Percentiles rank a stretch among this genome's conserved stretches.
Conservation (phyloP, 805 yeast species). For the Candida alai region DNA sequence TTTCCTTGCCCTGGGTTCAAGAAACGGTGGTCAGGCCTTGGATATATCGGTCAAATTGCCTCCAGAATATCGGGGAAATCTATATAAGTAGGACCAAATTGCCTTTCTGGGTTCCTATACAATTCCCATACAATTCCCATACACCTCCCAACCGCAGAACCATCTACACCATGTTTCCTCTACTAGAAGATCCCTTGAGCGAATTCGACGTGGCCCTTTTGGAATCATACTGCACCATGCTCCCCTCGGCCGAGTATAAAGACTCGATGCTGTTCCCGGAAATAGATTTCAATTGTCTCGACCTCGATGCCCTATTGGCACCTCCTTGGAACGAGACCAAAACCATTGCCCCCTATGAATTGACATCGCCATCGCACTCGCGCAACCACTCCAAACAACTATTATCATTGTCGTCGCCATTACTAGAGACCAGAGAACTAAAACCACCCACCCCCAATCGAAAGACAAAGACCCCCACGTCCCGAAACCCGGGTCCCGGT, state of each 20-base stretch:
- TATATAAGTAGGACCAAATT: too few species aligned
- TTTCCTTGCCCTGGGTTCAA: too few species aligned
- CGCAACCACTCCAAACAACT: slow-evolving; percentile 7
- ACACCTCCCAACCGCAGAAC: too few species aligned
- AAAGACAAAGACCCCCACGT: slow-evolving; percentile 6
- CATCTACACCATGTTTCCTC: slow-evolving; percentile 12
- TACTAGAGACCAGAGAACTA: slow-evolving; percentile 13
- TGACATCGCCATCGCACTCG: slow-evolving; percentile 2
- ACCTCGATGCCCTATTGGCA: background rate
- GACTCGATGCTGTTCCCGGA: slow-evolving; percentile 1
- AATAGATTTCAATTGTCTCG: slow-evolving; percentile 13
- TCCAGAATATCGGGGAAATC: too few species aligned
- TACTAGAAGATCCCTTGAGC: slow-evolving; percentile 21
- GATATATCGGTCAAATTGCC: too few species aligned
- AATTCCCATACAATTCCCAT: too few species aligned
- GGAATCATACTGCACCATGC: slow-evolving; percentile 9
- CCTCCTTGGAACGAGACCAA: slow-evolving; percentile 1
- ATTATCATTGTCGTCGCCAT: slow-evolving; percentile 23
- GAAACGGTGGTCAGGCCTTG: too few species aligned
- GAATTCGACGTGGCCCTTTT: slow-evolving; percentile 21
- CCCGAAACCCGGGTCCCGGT: slow-evolving; percentile 6
- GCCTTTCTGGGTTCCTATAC: too few species aligned
- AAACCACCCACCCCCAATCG: background rate
- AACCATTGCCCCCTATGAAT: slow-evolving; percentile 3
- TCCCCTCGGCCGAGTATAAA: background rate